These are phyloP conservation scores for Porogramme epimiltina DNA, from an alignment of 1,284 basidiomycete species.

Conservation along the genomic window DNA sequence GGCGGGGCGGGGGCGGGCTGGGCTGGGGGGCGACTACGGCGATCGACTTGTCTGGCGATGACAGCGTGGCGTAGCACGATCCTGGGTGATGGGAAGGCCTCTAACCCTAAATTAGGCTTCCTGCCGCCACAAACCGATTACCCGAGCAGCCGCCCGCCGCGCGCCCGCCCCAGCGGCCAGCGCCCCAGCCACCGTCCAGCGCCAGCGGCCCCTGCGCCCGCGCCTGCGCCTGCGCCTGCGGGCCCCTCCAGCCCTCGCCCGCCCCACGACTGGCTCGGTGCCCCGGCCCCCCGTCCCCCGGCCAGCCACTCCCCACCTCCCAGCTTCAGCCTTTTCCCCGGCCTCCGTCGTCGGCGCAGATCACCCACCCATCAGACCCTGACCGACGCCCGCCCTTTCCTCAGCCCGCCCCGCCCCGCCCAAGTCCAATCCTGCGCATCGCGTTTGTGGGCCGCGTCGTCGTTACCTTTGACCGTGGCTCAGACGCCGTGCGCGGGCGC, in stretches of 20 bases:
- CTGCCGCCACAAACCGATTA: conserved; percentile 13
- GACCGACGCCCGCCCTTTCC: background rate
- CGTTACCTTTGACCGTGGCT: too few relatives aligned
- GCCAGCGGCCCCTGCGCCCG: too few relatives aligned
- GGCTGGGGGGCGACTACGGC: background rate
- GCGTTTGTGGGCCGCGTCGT: too few relatives aligned
- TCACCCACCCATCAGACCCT: conserved; percentile 7
- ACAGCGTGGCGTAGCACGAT: conserved; percentile 6
- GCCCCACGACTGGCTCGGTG: too few relatives aligned
- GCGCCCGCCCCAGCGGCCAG: too few relatives aligned
- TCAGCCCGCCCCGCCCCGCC: too few relatives aligned
- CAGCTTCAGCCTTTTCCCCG: conserved; percentile 1
- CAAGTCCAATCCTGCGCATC: too few relatives aligned
- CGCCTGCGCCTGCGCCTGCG: too few relatives aligned
- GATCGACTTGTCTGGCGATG: background rate
- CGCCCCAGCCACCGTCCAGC: too few relatives aligned
- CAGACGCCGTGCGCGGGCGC: too few relatives aligned
- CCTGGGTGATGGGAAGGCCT: conserved; percentile 2
- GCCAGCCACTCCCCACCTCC: conserved; percentile 4
- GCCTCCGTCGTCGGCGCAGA: conserved; percentile 9
- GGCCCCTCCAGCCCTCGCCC: too few relatives aligned
- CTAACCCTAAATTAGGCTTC: conserved; percentile 27
- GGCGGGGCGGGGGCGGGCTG: conserved; percentile 4
- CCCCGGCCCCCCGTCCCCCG: too few relatives aligned
- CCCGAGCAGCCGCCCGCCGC: conserved; percentile 1